phyloP scores from a whole-genome alignment of 805 yeast genomes.

The Saccharomycopsis javanensis region DNA sequence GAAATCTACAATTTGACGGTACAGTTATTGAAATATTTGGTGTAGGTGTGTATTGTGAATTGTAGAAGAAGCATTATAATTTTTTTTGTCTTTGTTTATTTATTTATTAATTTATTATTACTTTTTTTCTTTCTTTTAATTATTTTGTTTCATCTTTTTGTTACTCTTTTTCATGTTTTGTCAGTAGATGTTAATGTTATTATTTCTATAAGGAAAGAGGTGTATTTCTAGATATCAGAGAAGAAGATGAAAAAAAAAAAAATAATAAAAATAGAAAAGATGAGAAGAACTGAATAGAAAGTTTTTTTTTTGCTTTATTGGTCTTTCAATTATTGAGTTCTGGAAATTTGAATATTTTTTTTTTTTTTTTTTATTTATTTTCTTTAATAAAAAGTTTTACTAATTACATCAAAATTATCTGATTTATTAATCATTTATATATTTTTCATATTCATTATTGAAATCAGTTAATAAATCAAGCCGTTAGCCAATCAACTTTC shows the following conservation, averaged over 20 bases:
- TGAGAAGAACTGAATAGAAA: too few relatives aligned
- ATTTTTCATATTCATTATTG: not conserved
- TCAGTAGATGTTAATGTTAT: not conserved
- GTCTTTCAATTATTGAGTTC: not conserved
- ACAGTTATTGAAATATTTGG: slow-evolving; percentile 37
- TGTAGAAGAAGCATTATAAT: not conserved
- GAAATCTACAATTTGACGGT: slow-evolving; percentile 59
- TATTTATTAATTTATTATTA: not conserved
- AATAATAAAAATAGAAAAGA: too few relatives aligned
- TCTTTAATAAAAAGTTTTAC: not conserved
- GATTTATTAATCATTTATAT: not conserved
- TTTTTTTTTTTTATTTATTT: not conserved
- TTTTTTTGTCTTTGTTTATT: not conserved
- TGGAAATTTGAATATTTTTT: too few relatives aligned
- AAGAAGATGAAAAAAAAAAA: not conserved
- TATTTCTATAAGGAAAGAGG: not conserved
- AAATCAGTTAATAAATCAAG: not conserved
- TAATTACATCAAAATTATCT: not conserved
- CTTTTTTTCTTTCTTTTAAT: not conserved
- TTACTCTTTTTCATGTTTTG: too few relatives aligned
- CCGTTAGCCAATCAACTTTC: not conserved
- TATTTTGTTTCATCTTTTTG: too few relatives aligned
- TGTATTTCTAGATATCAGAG: not conserved
- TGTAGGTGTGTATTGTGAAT: not conserved
- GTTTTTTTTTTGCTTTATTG: not conserved